Conservation (phyloP, 2,329 filamentous ascomycete genomes). For the Colletotrichum falcatum region DNA sequence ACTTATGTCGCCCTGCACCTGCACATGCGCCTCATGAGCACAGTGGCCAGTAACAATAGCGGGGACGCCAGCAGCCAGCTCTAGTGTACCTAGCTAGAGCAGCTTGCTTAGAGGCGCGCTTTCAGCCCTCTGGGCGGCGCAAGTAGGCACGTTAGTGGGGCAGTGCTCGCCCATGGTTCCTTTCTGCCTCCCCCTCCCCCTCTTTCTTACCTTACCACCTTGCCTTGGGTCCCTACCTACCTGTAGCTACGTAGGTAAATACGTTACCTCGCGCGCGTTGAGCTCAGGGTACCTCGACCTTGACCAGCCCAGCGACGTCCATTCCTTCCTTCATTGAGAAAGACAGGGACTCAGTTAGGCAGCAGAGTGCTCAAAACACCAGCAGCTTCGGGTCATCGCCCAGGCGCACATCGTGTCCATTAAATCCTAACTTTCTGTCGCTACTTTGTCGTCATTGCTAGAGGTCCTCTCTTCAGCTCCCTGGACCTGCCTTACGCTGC, state of each 20-base stretch:
- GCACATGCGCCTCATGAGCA: conserved; percentile 11
- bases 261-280: background rate
- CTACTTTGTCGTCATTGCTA: conserved; percentile 31
- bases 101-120: conserved; percentile 13
- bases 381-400: conserved; percentile 22
- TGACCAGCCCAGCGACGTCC: conserved; percentile 30
- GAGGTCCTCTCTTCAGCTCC: conserved; percentile 9
- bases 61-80: conserved; percentile 6
- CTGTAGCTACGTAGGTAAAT: background rate
- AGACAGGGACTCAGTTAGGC: conserved; percentile 35
- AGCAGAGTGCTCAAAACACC: conserved; percentile 33
- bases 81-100: no score
- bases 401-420: conserved; percentile 21
- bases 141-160: conserved; percentile 31
- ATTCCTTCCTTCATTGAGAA: conserved; percentile 36
- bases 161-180: conserved; percentile 19
- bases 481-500: conserved; percentile 11
- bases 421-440: conserved; percentile 3
- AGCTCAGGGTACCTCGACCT: conserved; percentile 21
- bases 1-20: conserved; percentile 27
- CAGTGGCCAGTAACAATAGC: conserved; percentile 15
- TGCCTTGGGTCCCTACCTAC: background rate
- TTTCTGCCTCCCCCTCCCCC: background rate
- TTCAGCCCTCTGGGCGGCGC: conserved; percentile 19
- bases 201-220: conserved; percentile 9